A percentile compares a stretch with the other conserved stretches of the same genome.
Evolutionary conservation across 805 yeast species (phyloP).

Genomic region (Candida namnaoensis): DNA sequence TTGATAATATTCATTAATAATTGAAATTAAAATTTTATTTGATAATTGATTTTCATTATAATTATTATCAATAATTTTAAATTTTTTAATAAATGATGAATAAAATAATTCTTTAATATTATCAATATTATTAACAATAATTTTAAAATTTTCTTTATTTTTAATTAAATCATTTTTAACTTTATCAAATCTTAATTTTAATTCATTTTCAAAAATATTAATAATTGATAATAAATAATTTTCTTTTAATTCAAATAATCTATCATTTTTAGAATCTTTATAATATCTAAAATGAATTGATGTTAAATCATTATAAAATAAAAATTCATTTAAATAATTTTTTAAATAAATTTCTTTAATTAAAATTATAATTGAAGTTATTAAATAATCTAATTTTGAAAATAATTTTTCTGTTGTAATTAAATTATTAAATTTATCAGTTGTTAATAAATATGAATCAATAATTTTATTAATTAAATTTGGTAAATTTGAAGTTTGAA

Average conservation of each 20-base stretch:
- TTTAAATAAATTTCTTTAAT: constrained; percentile 5
- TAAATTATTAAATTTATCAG: constrained; percentile 1
- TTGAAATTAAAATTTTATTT: constrained; percentile 5
- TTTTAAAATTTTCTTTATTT: constrained; percentile 4
- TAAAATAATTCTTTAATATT: too few species aligned
- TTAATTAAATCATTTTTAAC: constrained; percentile 12
- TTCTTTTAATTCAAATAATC: constrained; percentile 36
- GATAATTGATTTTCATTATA: neutral
- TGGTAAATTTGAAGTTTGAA: constrained; percentile 7
- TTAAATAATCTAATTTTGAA: constrained; percentile 9
- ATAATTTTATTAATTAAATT: constrained; percentile 5
- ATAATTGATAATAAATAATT: constrained; percentile 6
- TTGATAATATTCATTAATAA: constrained; percentile 12
- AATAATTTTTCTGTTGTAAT: constrained; percentile 5
- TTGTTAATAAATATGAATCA: constrained; percentile 8
- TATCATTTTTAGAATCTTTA: neutral
- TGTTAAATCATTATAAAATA: constrained; percentile 13
- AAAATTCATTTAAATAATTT: constrained; percentile 1
- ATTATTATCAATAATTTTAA: too few species aligned
- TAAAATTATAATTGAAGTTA: constrained; percentile 10
- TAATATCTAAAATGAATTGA: neutral
- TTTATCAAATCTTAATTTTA: constrained; percentile 1
- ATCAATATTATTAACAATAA: too few species aligned
- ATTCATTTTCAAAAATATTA: constrained; percentile 3
- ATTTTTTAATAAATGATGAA: too few species aligned